Evolutionary conservation across 2,329 filamentous ascomycete species (phyloP).

Genomic region (Penicillium oxalicum): DNA sequence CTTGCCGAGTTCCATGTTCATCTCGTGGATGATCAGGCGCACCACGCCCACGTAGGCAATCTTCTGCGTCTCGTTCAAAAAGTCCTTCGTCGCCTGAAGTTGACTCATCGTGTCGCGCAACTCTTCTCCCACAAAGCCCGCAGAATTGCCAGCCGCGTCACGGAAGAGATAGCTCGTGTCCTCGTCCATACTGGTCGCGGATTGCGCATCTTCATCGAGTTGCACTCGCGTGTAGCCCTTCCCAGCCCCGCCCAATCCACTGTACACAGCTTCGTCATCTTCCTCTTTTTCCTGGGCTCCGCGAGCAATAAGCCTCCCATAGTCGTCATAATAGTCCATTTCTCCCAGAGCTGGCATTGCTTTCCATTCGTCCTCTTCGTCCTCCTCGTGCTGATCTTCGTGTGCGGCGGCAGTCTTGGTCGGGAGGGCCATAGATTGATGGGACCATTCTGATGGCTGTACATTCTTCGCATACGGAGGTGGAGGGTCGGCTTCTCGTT

Average conservation of each 20-base stretch:
- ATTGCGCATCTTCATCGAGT: slow-evolving; percentile 89
- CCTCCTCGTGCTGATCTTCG: slow-evolving; percentile 48
- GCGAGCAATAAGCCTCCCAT: slow-evolving; percentile 77
- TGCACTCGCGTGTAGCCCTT: slow-evolving; percentile 95
- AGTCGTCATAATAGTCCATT: slow-evolving; percentile 93
- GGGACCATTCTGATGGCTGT: slow-evolving; percentile 76
- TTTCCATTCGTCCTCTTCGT: slow-evolving; percentile 74
- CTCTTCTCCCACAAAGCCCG: slow-evolving; percentile 65
- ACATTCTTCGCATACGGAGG: slow-evolving; percentile 18
- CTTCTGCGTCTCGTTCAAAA: slow-evolving; percentile 89
- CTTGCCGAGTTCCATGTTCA: slow-evolving; percentile 63
- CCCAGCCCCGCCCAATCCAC: slow-evolving; percentile 75
- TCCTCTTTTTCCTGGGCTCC: slow-evolving; percentile 65
- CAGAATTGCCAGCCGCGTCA: slow-evolving; percentile 58
- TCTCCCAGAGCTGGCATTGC: slow-evolving; percentile 88
- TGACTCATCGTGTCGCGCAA: slow-evolving; percentile 80
- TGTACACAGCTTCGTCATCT: slow-evolving; percentile 67
- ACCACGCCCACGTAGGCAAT: slow-evolving; percentile 94
- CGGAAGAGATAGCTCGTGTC: slow-evolving; percentile 96
- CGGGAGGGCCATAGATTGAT: slow-evolving; percentile 66
- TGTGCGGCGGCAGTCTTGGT: slow-evolving; percentile 38
- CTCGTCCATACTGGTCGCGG: slow-evolving; percentile 92
- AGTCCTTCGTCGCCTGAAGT: slow-evolving; percentile 90
- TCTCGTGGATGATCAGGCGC: slow-evolving; percentile 69
- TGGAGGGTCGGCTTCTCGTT: slow-evolving; percentile 3